Conservation (phyloP, 2,329 filamentous ascomycete genomes). For the Sporothrix luriei region DNA sequence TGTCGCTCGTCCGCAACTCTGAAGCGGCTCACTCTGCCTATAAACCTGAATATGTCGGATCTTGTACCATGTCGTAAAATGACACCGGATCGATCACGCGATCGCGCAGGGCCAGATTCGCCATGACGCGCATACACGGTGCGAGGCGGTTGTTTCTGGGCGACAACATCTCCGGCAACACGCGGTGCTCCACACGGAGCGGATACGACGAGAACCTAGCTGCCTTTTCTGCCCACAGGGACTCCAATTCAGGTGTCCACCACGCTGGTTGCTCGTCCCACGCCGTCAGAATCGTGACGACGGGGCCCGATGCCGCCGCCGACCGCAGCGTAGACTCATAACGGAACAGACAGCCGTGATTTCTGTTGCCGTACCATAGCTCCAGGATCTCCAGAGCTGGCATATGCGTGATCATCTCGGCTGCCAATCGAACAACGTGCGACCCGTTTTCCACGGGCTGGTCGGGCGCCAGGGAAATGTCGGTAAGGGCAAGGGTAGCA, state of each 20-base stretch:
- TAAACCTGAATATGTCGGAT: not conserved
- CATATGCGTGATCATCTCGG: not conserved
- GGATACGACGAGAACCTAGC: not conserved
- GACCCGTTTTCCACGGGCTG: not conserved
- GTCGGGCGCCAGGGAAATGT: not conserved
- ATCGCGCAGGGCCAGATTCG: not conserved
- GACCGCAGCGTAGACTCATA: not conserved
- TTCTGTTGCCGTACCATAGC: not conserved
- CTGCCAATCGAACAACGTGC: not conserved
- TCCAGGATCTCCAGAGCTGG: not conserved
- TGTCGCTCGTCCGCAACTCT: too few relatives aligned
- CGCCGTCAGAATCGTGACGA: not conserved
- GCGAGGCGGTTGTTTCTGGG: not conserved
- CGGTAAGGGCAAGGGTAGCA: not conserved
- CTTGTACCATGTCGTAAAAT: not conserved
- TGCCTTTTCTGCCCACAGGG: not conserved
- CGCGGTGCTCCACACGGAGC: not conserved
- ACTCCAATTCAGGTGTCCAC: not conserved
- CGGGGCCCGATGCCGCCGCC: too few relatives aligned
- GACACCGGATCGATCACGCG: constrained; percentile 13
- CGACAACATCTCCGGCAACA: not conserved
- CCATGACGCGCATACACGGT: constrained; percentile 2
- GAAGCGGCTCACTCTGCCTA: too few relatives aligned
- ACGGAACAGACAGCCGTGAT: not conserved
- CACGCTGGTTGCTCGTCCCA: not conserved